Evolutionary conservation across 2,329 filamentous ascomycete species (phyloP).

Genomic region (Stemphylium beticola): DNA sequence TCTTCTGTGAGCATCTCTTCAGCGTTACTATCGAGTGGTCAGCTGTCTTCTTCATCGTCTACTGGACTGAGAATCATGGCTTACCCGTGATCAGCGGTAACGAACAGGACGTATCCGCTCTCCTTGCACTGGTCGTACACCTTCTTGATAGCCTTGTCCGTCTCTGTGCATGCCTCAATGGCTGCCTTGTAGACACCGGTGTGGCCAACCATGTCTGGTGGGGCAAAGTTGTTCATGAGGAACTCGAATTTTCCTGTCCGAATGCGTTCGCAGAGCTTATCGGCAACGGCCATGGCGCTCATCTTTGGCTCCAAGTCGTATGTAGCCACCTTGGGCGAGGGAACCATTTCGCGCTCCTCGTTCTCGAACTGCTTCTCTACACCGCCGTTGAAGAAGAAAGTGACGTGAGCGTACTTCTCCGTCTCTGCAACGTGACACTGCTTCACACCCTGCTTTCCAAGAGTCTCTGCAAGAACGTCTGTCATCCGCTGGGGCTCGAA

Average conservation of each 20-base stretch:
- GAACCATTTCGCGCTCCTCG: slow-evolving; percentile 91
- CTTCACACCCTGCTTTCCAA: slow-evolving; percentile 84
- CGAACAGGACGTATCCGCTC: slow-evolving; percentile 89
- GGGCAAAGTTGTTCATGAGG: slow-evolving; percentile 99
- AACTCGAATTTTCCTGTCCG: slow-evolving; percentile 88
- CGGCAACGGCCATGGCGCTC: slow-evolving; percentile 87
- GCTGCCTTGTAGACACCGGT: slow-evolving; percentile 97
- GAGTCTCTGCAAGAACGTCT: slow-evolving; percentile 97
- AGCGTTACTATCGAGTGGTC: slow-evolving; percentile 68
- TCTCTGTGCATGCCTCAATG: slow-evolving; percentile 81
- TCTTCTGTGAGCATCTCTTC: slow-evolving; percentile 99
- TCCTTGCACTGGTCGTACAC: slow-evolving; percentile 95
- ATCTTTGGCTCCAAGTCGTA: slow-evolving; percentile 96
- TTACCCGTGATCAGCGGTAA: slow-evolving; percentile 92
- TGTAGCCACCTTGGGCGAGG: slow-evolving; percentile 92
- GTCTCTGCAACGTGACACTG: slow-evolving; percentile 98
- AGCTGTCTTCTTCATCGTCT: slow-evolving; percentile 19
- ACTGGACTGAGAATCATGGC: slow-evolving; percentile 27
- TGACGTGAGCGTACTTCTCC: slow-evolving; percentile 99
- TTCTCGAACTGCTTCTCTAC: slow-evolving; percentile 95
- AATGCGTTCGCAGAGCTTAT: slow-evolving; percentile 88
- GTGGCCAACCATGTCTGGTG: slow-evolving; percentile 99
- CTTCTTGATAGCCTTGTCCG: slow-evolving; percentile 90
- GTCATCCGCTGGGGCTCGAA: slow-evolving; percentile 96
- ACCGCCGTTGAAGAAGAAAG: slow-evolving; percentile 99